Evolutionary conservation across 2,329 filamentous ascomycete species (phyloP), one percentile per base, ranked within the genome.

Genomic region (Phaeosphaeria sp.): DNA sequence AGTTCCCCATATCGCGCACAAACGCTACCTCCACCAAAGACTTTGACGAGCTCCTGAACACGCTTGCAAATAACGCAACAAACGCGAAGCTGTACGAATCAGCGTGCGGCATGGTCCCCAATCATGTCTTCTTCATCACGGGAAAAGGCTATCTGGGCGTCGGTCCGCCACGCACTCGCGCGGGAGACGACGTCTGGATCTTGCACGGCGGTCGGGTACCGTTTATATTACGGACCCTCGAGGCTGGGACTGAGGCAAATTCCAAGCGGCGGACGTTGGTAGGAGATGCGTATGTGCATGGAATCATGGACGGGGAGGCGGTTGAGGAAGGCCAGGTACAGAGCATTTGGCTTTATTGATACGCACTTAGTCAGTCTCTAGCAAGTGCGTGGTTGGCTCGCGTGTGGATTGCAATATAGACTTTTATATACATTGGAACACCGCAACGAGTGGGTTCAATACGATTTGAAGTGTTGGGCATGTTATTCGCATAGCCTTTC

Each of bases 231-330:
- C 57, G 57, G 10, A 15, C 33, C 0, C 21, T 18, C 10, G 44
- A 46, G 10, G 1, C 4, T 9, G 15, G 3, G 6, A 5, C 44
- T 20, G 27, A 21, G 42, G 39, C 13, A 41, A 21, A 6, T 1
- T 22, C 5, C 23, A 50, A 11, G 27, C 6, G 11, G 11, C 22
- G 55, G 3, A 15, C 20, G 13, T 50, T 67, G 1, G 48, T 66
- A 0, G 65, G 63, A 2, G 55, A 67, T 36, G 46, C 53, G 0
- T 67, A 67, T 41, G 50, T 66, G 2, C 61, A 69, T 23, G 63
- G 58, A 0, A 47, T 65, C 2, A 69, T 69, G 66, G 57, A 67
- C 27, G 63, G 63, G 17, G 62, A 66, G 43, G 64, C 57, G 10
- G 46, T 59, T 13, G 30, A 11, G 7, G 30, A 15, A 7, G 30